phyloP scores from a whole-genome alignment of 139 green algal genomes.

The Ostreobium quekettii region DNA sequence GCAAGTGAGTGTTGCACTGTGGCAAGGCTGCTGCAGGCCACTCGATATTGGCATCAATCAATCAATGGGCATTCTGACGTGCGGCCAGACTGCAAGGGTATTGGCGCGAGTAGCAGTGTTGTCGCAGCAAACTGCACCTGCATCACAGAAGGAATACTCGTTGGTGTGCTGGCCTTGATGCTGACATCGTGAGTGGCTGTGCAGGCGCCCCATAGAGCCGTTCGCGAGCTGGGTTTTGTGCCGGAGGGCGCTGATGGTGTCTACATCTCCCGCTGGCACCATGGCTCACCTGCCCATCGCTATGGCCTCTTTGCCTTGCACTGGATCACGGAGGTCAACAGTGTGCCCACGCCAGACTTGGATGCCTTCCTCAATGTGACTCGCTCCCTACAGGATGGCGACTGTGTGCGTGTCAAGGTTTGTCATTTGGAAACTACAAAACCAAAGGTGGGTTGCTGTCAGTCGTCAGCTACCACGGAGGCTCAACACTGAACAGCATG shows the following conservation, averaged over 20 bases:
- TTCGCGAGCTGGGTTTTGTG: slow-evolving; percentile 70
- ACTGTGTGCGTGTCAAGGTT: slow-evolving; percentile 67
- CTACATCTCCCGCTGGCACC: slow-evolving; percentile 69
- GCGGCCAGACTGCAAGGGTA: too few relatives aligned
- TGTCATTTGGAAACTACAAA: slow-evolving; percentile 60
- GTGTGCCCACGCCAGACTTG: slow-evolving; percentile 53
- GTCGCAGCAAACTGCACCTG: too few relatives aligned
- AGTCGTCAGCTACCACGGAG: background rate
- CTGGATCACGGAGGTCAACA: slow-evolving; percentile 71
- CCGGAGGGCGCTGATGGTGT: slow-evolving; percentile 36
- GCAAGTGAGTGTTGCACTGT: too few relatives aligned
- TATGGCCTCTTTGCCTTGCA: slow-evolving; percentile 84
- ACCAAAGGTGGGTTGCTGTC: slow-evolving; percentile 35
- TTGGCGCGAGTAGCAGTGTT: too few relatives aligned
- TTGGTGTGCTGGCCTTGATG: background rate
- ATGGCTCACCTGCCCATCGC: slow-evolving; percentile 68
- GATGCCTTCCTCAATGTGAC: slow-evolving; percentile 59
- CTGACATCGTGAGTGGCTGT: background rate
- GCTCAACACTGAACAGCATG: background rate
- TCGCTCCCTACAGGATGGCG: slow-evolving; percentile 38
- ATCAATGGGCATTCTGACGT: too few relatives aligned
- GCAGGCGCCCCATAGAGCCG: slow-evolving; percentile 62
- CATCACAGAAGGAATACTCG: too few relatives aligned
- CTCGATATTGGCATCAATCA: too few relatives aligned
- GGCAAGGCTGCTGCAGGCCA: too few relatives aligned